A percentile compares a stretch with the other conserved stretches of the same genome.
Conservation (phyloP, 495 filamentous ascomycete species). For the Xylaria acuta region DNA sequence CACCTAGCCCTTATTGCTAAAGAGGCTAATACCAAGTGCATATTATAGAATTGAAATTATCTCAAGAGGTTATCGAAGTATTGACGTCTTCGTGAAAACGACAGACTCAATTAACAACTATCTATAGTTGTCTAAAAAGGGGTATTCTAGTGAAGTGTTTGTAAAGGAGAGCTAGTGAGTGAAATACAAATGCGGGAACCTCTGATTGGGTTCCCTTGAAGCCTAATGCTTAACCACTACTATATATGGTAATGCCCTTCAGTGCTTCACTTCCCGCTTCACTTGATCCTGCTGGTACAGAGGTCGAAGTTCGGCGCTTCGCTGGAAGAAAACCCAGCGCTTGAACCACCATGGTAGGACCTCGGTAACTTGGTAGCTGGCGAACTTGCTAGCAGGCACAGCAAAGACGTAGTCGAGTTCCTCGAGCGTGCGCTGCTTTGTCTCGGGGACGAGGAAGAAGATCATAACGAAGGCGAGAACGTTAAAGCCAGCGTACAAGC, state of each 20-base stretch:
- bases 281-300: slow-evolving; percentile 58
- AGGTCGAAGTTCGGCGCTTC: slow-evolving; percentile 60
- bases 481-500: slow-evolving; percentile 68
- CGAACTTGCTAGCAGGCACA: slow-evolving; percentile 68
- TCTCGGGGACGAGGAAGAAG: slow-evolving; percentile 71
- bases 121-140: slow-evolving; percentile 12
- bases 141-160: not conserved
- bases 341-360: slow-evolving; percentile 74
- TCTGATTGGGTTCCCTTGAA: too few species aligned
- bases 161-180: not conserved
- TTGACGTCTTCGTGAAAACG: not conserved
- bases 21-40: not conserved
- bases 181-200: slow-evolving; percentile 5
- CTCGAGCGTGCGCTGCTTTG: slow-evolving; percentile 72
- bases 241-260: not conserved
- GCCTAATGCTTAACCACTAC: not conserved
- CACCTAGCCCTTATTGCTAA: not conserved
- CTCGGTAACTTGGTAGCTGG: slow-evolving; percentile 66
- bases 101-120: slow-evolving; percentile 2
- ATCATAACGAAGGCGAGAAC: slow-evolving; percentile 68
- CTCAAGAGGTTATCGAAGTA: not conserved
- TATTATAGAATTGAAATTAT: not conserved
- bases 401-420: slow-evolving; percentile 87
- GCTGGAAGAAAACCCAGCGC: slow-evolving; percentile 66
- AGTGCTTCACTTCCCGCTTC: not conserved